phyloP scores from a whole-genome alignment of 1,284 basidiomycete species.

The Ustilago sp. region DNA sequence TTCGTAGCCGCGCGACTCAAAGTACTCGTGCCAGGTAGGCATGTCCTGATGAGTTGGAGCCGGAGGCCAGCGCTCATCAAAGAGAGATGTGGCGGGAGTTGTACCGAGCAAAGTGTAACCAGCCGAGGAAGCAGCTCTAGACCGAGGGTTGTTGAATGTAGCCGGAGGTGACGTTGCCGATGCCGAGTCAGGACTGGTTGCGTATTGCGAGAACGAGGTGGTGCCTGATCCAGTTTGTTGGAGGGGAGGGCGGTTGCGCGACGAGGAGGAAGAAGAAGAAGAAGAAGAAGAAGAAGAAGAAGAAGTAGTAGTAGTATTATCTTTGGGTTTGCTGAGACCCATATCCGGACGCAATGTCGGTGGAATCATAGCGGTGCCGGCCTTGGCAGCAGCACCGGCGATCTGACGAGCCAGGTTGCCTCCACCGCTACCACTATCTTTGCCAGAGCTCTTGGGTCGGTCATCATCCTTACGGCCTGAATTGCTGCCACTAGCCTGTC shows the following conservation, averaged over 20 bases:
- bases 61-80: constrained; percentile 11
- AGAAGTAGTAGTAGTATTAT: background rate
- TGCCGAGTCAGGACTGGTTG: constrained; percentile 24
- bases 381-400: constrained; percentile 55
- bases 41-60: constrained; percentile 33
- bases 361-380: constrained; percentile 60
- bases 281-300: background rate
- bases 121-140: constrained; percentile 13
- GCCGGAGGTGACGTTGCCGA: constrained; percentile 22
- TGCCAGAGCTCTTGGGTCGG: constrained; percentile 21
- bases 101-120: constrained; percentile 2
- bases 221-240: constrained; percentile 44
- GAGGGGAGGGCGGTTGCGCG: constrained; percentile 28
- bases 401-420: constrained; percentile 56
- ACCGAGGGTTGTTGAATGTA: constrained; percentile 3
- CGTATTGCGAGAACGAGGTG: constrained; percentile 25
- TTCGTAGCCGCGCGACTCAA: constrained; percentile 39
- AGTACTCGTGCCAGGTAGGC: constrained; percentile 37
- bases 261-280: constrained; percentile 9
- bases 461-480: constrained; percentile 24
- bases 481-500: constrained; percentile 9
- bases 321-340: constrained; percentile 23
- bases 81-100: constrained; percentile 15
- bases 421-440: constrained; percentile 10
- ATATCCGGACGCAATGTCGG: constrained; percentile 51